Base-by-base conservation (phyloP, 345 rosid species). In the Populus alba region DNA sequence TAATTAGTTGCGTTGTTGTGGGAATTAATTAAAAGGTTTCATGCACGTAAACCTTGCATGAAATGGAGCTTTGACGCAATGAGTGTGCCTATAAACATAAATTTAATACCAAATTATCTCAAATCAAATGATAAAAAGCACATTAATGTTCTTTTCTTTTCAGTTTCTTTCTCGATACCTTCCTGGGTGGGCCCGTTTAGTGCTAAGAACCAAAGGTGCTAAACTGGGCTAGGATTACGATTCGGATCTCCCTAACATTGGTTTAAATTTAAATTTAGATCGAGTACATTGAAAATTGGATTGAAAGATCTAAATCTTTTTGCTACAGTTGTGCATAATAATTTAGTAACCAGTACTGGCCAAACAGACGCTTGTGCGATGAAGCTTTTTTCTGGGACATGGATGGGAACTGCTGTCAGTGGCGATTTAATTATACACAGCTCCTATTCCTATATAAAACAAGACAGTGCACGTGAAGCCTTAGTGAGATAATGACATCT, bases 11-110 rank as follows among this genome's bases (percentile, higher is more conserved):
- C 20, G 65, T 29, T 29, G 33, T 66, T 47, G 29, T 9, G n/a
- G 62, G 39, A 49, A 8, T 20, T 31, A 49, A 17, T 20, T 66
- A 63, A 16, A 66, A 23, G 31, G 33, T 66, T 25, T 68, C 79
- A 76, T 76, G 79, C 79, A 68, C 12, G 38, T 53, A 68, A 66
- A 35, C 37, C 38, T 53, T 68, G 73, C 79, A 76, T 68, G 79
- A 62, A 20, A 61, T 29, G 12, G 61, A 41, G 25, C 47, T 62
- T 25, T 43, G 10, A 35, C 33, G 41, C 39, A 66, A 59, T 1
- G 29, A 23, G 65, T 59, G 65, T 59, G 23, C 3, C 29, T 9
- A 10, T 10, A 59, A 57, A 9, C 63, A 57, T 57, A 59, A 20
- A 59, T 59, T 25, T 59, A n/a, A n/a, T 59, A 23, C 65, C 29